Evolutionary conservation across 2,329 filamentous ascomycete genomes (phyloP), one percentile per base, ranked within the genome.

Genomic region (Aspergillus glaucus): DNA sequence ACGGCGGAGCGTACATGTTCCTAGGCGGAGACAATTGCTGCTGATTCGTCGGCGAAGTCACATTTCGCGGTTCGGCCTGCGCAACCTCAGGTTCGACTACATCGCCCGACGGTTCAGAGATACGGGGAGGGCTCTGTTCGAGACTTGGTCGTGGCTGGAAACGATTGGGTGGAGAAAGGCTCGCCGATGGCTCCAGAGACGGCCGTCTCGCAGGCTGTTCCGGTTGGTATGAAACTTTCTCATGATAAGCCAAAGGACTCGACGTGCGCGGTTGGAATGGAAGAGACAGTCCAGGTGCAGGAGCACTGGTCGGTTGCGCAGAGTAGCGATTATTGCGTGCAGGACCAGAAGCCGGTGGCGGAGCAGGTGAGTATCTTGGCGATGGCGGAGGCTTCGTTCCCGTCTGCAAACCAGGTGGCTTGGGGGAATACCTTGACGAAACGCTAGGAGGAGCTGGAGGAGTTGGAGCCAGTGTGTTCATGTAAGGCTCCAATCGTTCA

Each of bases 241-340:
- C 67, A 47, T 74, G 77, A 44, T 78, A 76, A 28, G 81, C 81
- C 14, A 85, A 69, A 14, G 81, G 81, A 62, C 81, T 84, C n/a
- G 81, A 84, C 6, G 80, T 84, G 48, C 81, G 74, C 15, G 81
- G 81, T 39, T 81, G 78, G 62, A 83, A 84, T 3, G 78, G 73
- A 51, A 81, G 71, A 12, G 68, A 58, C 28, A 52, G 53, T 9
- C 53, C 51, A 34, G 62, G 59, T 3, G 62, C 55, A 44, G 62
- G 59, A 19, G 61, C 55, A 44, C 51, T 54, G 28, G 63, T 48
- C 14, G 63, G 68, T 53, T 64, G 73, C 19, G 72, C 71, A 28
- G 60, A 64, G 56, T 75, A 73, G 47, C 69, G 70, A 49, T 59
- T 66, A 48, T 58, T 66, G 24, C 63, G 61, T 14, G 22, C n/a